Evolutionary conservation across 2,329 filamentous ascomycete species (phyloP), one percentile per base, ranked within the genome.

Genomic region (Xylaria sp.): DNA sequence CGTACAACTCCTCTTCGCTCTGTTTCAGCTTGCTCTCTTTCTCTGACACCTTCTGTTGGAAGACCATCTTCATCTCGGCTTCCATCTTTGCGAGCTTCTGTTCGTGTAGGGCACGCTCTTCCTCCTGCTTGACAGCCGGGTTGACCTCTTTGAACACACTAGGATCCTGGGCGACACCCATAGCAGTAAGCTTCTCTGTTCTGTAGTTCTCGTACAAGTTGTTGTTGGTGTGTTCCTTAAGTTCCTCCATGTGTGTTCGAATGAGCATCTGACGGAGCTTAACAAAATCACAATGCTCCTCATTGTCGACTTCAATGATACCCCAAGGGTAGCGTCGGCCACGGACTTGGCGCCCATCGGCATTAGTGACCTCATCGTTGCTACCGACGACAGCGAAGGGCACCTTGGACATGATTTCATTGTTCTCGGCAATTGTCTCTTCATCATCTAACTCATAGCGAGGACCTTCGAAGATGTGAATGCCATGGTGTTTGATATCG

Each of bases 21-120:
- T 98, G 96, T 86, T 97, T 97, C 82, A 99, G 87, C 86, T 99
- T 99, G 89, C 94, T 97, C 86, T 99, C 96, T 88, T 99, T 99
- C 84, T 99, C 96, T 75, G 94, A 91, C 39, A 99, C 96, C 92
- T 99, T 99, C 83, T 99, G 96, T 83, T 98, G 96, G 94, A 99
- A 99, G 76, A 99, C 96, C 93, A 98, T 97, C 93, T 99, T 99
- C 96, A 99, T 99, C 84, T 99, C 96, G 79, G 94, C 91, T 84
- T 99, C 96, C 96, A 99, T 99, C 93, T 99, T 99, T 83, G 95
- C 94, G 77, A 99, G 93, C 88, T 99, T 99, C 88, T 98, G 94
- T 86, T 99, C 96, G 88, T 99, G 96, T 76, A 99, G 88, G 73
- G 93, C 91, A 78, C 96, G 94, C 88, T 99, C 96, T 86, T 99